These are phyloP conservation scores for Sugiyamaella qingdaonensis DNA, from an alignment of 805 yeast species.

Conservation along the genomic window DNA sequence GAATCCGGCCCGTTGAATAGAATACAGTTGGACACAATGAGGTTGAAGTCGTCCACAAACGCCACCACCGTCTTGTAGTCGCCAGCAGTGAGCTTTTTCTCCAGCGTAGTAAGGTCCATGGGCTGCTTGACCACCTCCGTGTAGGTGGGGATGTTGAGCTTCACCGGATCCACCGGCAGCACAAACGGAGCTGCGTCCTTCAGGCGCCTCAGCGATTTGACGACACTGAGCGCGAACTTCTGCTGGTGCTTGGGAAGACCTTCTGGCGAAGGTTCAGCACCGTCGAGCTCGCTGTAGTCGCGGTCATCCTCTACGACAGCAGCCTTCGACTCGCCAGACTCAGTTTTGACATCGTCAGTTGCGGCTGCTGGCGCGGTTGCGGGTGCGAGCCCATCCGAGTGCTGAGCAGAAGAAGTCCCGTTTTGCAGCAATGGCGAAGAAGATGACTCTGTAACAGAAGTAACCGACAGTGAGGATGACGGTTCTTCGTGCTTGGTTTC, in stretches of 20 bases:
- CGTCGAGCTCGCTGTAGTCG: conserved; percentile 12
- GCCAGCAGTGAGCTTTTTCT: conserved; percentile 62
- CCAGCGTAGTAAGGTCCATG: conserved; percentile 92
- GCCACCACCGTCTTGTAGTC: conserved; percentile 70
- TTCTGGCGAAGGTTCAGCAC: conserved; percentile 9
- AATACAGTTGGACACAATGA: conserved; percentile 79
- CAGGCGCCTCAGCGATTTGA: conserved; percentile 82
- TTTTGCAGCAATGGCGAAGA: no score
- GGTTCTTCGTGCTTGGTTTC: background rate
- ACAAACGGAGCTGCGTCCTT: conserved; percentile 91
- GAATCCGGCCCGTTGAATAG: conserved; percentile 82
- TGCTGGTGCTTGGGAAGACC: conserved; percentile 60
- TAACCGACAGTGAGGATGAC: background rate
- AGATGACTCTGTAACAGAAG: no score
- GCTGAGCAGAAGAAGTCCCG: background rate
- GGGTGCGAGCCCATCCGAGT: background rate
- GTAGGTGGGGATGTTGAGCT: conserved; percentile 85
- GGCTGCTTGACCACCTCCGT: conserved; percentile 79
- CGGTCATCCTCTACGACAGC: background rate
- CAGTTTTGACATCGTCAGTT: background rate
- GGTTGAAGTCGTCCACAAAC: conserved; percentile 70
- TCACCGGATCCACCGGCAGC: conserved; percentile 84
- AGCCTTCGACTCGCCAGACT: background rate
- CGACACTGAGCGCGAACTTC: conserved; percentile 69
- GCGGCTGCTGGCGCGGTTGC: background rate